These are phyloP conservation scores for Beauveria rudraprayagi DNA, from an alignment of 2,329 filamentous ascomycete genomes.

Conservation along the genomic window DNA sequence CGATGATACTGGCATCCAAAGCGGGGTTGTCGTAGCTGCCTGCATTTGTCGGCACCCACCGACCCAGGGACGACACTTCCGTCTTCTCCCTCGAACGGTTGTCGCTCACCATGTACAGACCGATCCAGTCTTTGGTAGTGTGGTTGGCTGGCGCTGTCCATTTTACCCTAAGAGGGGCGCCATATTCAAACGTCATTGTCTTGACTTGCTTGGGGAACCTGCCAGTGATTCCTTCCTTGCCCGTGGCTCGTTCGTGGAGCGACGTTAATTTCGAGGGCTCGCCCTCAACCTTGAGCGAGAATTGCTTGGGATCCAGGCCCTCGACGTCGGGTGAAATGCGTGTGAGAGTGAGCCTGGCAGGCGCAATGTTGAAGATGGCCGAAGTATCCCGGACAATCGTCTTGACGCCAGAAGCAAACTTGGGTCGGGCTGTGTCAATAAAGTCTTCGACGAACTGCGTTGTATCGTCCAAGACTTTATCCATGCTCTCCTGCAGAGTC, in stretches of 20 bases:
- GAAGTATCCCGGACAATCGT: conserved; percentile 83
- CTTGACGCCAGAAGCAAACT: conserved; percentile 76
- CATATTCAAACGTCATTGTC: conserved; percentile 78
- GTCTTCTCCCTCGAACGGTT: conserved; percentile 81
- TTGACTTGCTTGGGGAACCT: conserved; percentile 63
- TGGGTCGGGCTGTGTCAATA: conserved; percentile 75
- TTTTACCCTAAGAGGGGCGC: conserved; percentile 77
- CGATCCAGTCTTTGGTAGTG: conserved; percentile 88
- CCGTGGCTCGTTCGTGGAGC: conserved; percentile 53
- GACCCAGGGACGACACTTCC: conserved; percentile 73
- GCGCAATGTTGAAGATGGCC: conserved; percentile 81
- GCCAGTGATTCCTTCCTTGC: conserved; percentile 64
- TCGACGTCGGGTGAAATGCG: conserved; percentile 71
- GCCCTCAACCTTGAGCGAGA: conserved; percentile 67
- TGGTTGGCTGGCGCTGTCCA: conserved; percentile 88
- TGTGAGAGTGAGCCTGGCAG: conserved; percentile 76
- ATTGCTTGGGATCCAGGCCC: conserved; percentile 71
- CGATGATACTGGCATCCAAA: conserved; percentile 68
- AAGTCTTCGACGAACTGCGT: conserved; percentile 88
- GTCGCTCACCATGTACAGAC: conserved; percentile 91
- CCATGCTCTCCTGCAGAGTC: conserved; percentile 77
- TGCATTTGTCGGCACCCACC: conserved; percentile 77
- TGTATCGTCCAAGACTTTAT: conserved; percentile 78
- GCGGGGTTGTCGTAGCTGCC: conserved; percentile 68
- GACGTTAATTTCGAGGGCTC: conserved; percentile 44